Base-by-base conservation (phyloP, 2,329 filamentous ascomycete genomes). In the Colletotrichum lindemuthianum region DNA sequence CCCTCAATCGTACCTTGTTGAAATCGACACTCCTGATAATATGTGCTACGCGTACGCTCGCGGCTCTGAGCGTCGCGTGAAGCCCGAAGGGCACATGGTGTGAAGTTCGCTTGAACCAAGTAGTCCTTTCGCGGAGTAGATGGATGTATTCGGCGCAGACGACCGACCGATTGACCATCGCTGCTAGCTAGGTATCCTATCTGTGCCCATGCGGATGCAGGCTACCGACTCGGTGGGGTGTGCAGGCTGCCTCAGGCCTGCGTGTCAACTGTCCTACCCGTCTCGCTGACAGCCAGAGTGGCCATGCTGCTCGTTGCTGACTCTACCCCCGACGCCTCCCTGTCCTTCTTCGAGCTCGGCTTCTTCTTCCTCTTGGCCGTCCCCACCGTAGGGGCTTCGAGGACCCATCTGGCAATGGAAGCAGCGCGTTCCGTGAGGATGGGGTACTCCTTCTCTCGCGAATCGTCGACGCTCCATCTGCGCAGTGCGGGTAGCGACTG, bases 391-490 rank as follows among this genome's bases (percentile, higher is more conserved):
- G 85, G 87, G 1, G 86, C 87, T 63, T 89, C 83, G 52, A 78
- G 77, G 24, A 95, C 85, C 92, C 92, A 96, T 45, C 86, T 78
- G 1, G 88, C 85, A 63, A 95, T 87, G 15, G 86, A 85, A 51
- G 87, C 83, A 0, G 91, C 91, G 24, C 92, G 84, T 67, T 91
- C 89, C 1, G 90, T 92, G 15, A 85, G 82, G 67, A 92, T 88
- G 2, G 87, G 86, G 73, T 91, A 91, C 68, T 92, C 90, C 70
- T 91, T 91, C 68, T 92, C 90, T 70, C 86, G 87, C 1, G 84
- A 86, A 65, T 90, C 86, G 56, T 90, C 88, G 60, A 87, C 82
- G 6, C 86, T 84, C 87, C 87, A 90, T 8, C 86, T 78, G 70
- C 88, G 88, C 60, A 63, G 33, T 54, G 67, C 6, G 70, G 72